phyloP scores from a whole-genome alignment of 192 early-diverging fungal genomes.

The Funneliformis geosporum region DNA sequence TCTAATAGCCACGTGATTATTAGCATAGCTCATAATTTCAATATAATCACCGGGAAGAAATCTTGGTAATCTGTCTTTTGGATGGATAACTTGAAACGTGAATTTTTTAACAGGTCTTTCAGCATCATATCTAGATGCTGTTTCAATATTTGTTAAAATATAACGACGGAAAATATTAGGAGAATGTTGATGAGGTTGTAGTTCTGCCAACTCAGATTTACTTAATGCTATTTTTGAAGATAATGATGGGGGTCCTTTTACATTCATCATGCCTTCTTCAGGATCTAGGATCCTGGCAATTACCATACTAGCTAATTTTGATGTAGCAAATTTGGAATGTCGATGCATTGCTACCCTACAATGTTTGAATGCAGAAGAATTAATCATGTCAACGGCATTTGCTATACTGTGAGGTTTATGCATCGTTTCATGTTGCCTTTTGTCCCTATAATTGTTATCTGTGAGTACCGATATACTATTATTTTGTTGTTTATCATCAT shows the following conservation, averaged over 20 bases:
- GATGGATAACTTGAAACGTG: slow-evolving; percentile 19
- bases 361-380: background rate
- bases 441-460: background rate
- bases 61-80: background rate
- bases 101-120: slow-evolving; percentile 15
- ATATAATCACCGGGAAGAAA: slow-evolving; percentile 32
- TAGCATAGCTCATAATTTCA: slow-evolving; percentile 24
- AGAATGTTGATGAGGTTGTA: background rate
- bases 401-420: background rate
- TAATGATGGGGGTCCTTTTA: background rate
- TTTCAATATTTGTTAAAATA: slow-evolving; percentile 13
- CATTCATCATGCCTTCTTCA: background rate
- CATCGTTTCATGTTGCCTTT: background rate
- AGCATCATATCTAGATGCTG: background rate
- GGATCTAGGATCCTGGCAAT: background rate
- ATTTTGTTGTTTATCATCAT: background rate
- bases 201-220: background rate
- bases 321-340: slow-evolving; percentile 17
- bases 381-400: background rate
- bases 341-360: background rate
- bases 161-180: slow-evolving; percentile 27
- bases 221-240: no score
- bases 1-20: slow-evolving; percentile 27
- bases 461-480: background rate
- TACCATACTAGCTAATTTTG: slow-evolving; percentile 10